Evolutionary conservation across 148 eudicot species (phyloP), one percentile per base, ranked within the genome.

Genomic region (Selenicereus undatus): DNA sequence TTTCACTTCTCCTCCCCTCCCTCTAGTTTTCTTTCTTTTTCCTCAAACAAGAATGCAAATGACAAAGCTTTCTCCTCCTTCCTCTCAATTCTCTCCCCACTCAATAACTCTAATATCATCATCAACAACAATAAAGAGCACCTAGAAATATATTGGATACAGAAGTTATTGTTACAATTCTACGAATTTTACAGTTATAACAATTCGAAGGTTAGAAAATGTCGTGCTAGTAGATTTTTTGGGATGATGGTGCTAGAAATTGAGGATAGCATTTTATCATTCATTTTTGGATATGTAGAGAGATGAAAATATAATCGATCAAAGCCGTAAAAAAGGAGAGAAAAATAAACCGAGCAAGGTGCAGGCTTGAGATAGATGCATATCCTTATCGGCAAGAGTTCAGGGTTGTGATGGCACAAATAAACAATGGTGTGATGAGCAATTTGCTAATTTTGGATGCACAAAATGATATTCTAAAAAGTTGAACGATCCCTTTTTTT

Each of bases 1-100:
- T 58, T 58, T 80, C 78, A 83, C 62, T 70, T 75, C 42, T 79
- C 35, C 73, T 22, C 43, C 18, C 10, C 48, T 79, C 27, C 66
- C n/a, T 60, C 11, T 43, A 68, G 1, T 79, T 29, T 30, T 73
- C 74, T 32, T 32, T 32, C 65, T 39, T 78, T 78, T 75, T 27
- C 52, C 72, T 22, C 36, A 48, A 43, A 73, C 30, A 27, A 14
- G 48, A 76, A 58, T 32, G 42, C 56, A 11, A 6, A 66, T 20
- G 11, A 3, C 69, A 50, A 24, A 39, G 21, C 29, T 39, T 51
- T 32, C 43, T 54, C n/a, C 32, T 36, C 26, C 79, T 65, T 48
- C 35, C 69, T 50, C 58, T 68, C 52, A 48, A 22, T 60, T 64
- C 74, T 71, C 29, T 74, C 78, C 62, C 48, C 66, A 29, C 10